phyloP scores from a whole-genome alignment of 1,284 basidiomycete species.

The Sporisorium graminicola region DNA sequence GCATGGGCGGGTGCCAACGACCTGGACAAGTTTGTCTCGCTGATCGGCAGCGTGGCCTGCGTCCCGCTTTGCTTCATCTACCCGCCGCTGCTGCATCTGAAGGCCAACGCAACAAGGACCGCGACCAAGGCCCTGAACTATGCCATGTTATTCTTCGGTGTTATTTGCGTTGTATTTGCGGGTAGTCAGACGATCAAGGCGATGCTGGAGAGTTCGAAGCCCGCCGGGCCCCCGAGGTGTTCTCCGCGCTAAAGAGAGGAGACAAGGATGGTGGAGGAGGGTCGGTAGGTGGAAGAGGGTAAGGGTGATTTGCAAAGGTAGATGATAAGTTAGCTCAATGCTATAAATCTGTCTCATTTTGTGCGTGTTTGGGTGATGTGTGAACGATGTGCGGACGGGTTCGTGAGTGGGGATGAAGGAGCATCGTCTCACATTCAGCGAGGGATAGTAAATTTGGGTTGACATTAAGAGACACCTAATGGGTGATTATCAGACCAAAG shows the following conservation, averaged over 20 bases:
- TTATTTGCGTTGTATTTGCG: conserved; percentile 85
- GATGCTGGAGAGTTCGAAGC: conserved; percentile 39
- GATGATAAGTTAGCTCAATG: neutral
- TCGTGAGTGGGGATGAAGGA: too few species aligned
- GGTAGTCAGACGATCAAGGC: conserved; percentile 77
- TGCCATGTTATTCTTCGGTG: conserved; percentile 83
- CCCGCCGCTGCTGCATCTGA: conserved; percentile 92
- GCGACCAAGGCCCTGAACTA: conserved; percentile 81
- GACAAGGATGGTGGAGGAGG: too few species aligned
- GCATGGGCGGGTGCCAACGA: conserved; percentile 89
- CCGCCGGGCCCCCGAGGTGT: conserved; percentile 28
- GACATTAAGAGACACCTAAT: neutral
- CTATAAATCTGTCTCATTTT: neutral
- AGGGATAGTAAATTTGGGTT: neutral
- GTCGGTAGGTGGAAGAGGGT: too few species aligned
- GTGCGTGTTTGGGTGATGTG: neutral
- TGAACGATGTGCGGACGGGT: neutral
- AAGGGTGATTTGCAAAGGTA: neutral
- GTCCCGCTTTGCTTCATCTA: conserved; percentile 93
- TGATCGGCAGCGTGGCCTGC: conserved; percentile 94
- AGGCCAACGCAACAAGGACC: conserved; percentile 79
- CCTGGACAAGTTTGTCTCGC: conserved; percentile 95
- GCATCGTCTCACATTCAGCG: neutral
- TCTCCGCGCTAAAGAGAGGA: conserved; percentile 16
- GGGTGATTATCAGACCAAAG: neutral